A percentile compares a stretch with the other conserved stretches of the same genome.
Evolutionary conservation across 2,329 filamentous ascomycete genomes (phyloP).

Genomic region (Elsinoe ampelina): DNA sequence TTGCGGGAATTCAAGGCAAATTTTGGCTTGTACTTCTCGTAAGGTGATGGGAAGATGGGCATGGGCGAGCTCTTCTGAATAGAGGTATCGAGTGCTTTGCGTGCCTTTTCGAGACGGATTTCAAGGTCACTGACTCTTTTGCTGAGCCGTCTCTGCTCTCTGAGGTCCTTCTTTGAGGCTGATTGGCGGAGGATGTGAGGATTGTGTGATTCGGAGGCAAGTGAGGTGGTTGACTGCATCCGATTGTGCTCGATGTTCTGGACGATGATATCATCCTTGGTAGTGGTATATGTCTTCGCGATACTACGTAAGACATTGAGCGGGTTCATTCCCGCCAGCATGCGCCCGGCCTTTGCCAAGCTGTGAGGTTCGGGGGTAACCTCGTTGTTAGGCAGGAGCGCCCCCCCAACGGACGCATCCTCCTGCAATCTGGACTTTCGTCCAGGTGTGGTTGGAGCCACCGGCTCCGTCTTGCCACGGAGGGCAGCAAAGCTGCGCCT

Average conservation of each 20-base stretch:
- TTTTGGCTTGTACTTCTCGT: slow-evolving; percentile 28
- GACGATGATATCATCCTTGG: slow-evolving; percentile 33
- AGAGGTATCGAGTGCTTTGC: slow-evolving; percentile 44
- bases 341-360: slow-evolving; percentile 39
- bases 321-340: slow-evolving; percentile 46
- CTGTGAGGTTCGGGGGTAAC: neutral
- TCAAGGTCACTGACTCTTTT: slow-evolving; percentile 55
- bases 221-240: slow-evolving; percentile 24
- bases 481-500: slow-evolving; percentile 8
- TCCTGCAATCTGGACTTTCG: slow-evolving; percentile 13
- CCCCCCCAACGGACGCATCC: slow-evolving; percentile 10
- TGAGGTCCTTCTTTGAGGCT: slow-evolving; percentile 47
- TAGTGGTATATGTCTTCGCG: slow-evolving; percentile 36
- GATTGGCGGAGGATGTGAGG: slow-evolving; percentile 27
- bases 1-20: slow-evolving; percentile 23
- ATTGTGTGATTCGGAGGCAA: slow-evolving; percentile 19
- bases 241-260: slow-evolving; percentile 29
- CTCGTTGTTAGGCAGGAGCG: neutral
- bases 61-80: slow-evolving; percentile 35
- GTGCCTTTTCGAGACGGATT: slow-evolving; percentile 46
- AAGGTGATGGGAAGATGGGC: slow-evolving; percentile 29
- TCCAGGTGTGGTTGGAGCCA: neutral
- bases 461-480: neutral
- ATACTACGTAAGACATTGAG: slow-evolving; percentile 39
- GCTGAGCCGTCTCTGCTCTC: slow-evolving; percentile 47